Conservation (phyloP, 768 basidiomycete species). For the Kwoniella europaea region DNA sequence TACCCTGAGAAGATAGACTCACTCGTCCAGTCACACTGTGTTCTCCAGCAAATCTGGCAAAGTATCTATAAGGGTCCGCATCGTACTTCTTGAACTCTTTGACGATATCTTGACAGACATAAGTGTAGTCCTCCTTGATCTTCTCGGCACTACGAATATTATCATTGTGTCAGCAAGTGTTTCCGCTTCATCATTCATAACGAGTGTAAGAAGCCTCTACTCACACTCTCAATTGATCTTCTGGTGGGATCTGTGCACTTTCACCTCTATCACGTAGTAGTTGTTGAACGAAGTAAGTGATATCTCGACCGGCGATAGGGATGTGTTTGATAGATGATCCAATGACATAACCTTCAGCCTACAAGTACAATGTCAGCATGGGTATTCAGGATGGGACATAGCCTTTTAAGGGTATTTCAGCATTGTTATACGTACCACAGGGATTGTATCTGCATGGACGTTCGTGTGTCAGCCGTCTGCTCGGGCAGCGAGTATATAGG, state of each 20-base stretch:
- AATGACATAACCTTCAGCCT: conserved; percentile 97
- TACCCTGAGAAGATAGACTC: conserved; percentile 43
- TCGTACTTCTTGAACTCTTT: conserved; percentile 99
- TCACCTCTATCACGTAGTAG: conserved; percentile 94
- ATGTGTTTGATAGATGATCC: conserved; percentile 99
- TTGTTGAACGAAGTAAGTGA: conserved; percentile 94
- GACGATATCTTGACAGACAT: conserved; percentile 98
- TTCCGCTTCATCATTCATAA: not conserved
- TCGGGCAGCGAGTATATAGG: not conserved
- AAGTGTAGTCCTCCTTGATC: conserved; percentile 97
- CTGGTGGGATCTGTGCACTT: conserved; percentile 84
- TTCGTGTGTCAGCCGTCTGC: not conserved
- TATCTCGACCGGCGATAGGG: conserved; percentile 96
- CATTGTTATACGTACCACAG: conserved; percentile 56
- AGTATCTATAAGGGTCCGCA: conserved; percentile 90
- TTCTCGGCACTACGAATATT: conserved; percentile 67
- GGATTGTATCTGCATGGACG: conserved; percentile 70
- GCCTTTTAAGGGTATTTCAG: not conserved
- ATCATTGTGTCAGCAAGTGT: not conserved
- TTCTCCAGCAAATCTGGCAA: conserved; percentile 90
- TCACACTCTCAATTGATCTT: conserved; percentile 83
- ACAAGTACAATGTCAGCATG: not conserved
- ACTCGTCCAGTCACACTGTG: conserved; percentile 91
- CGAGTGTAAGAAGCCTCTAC: conserved; percentile 13
- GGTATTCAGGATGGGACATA: not conserved